Percentiles rank a stretch among this genome's conserved stretches.
These are phyloP conservation scores for Emmonsia crescens DNA, from an alignment of 2,329 filamentous ascomycete species.

Conservation along the genomic window DNA sequence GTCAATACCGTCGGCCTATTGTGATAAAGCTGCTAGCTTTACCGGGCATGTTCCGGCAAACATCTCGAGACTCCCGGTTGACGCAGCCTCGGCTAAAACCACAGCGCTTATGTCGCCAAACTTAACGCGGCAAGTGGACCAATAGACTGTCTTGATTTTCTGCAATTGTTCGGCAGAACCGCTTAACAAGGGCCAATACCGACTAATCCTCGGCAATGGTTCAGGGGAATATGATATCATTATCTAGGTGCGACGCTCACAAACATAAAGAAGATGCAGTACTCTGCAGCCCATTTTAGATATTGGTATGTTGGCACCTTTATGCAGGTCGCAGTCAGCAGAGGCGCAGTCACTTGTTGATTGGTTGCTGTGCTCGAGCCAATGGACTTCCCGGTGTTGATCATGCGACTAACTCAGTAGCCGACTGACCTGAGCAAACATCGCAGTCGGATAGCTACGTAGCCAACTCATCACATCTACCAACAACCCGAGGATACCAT, in stretches of 20 bases:
- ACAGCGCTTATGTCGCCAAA: background rate
- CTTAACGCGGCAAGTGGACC: background rate
- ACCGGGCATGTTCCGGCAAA: background rate
- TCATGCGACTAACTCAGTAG: background rate
- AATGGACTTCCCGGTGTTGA: background rate
- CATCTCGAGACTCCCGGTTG: background rate
- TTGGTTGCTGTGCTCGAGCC: background rate
- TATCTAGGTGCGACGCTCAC: background rate
- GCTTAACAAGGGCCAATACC: background rate
- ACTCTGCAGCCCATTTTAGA: background rate
- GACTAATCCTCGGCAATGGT: background rate
- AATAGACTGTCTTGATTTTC: background rate
- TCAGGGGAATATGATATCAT: background rate
- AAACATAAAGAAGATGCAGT: background rate
- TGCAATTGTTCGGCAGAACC: background rate
- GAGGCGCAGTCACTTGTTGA: background rate
- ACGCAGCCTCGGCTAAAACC: background rate
- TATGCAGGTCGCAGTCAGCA: too few relatives aligned
- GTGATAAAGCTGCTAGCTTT: background rate
- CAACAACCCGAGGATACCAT: background rate
- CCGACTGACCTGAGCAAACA: background rate
- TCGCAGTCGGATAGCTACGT: background rate
- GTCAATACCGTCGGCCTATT: background rate
- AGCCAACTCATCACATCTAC: background rate
- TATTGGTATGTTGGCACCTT: too few relatives aligned